phyloP scores from a whole-genome alignment of 2,329 filamentous ascomycete species.

The Tolypocladium inflatum region DNA sequence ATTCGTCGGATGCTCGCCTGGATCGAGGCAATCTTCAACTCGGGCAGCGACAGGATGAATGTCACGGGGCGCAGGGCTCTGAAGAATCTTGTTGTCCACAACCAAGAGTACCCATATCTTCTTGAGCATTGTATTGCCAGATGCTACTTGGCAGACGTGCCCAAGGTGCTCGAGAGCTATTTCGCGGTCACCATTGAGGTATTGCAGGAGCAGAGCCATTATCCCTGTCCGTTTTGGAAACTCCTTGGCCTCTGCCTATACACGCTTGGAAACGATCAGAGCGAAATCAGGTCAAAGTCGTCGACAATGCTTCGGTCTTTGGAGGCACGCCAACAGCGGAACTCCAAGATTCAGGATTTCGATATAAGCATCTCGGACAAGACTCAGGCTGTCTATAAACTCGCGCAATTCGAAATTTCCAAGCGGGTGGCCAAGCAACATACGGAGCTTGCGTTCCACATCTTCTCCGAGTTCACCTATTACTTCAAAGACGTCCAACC shows the following conservation, averaged over 20 bases:
- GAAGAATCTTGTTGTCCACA: conserved; percentile 83
- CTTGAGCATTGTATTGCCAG: conserved; percentile 84
- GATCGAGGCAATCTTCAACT: conserved; percentile 92
- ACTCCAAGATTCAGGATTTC: conserved; percentile 89
- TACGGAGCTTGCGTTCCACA: conserved; percentile 78
- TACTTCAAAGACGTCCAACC: conserved; percentile 85
- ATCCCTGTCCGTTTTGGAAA: conserved; percentile 82
- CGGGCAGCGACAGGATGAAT: conserved; percentile 84
- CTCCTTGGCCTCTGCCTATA: conserved; percentile 81
- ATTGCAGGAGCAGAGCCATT: conserved; percentile 71
- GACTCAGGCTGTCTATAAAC: conserved; percentile 94
- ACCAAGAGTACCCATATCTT: conserved; percentile 76
- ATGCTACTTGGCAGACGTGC: conserved; percentile 74
- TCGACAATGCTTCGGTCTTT: conserved; percentile 70
- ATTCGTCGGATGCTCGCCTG: conserved; percentile 86
- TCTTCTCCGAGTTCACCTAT: conserved; percentile 90
- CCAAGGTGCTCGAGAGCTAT: conserved; percentile 88
- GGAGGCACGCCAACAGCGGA: conserved; percentile 68
- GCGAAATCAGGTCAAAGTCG: conserved; percentile 81
- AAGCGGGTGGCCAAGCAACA: conserved; percentile 83
- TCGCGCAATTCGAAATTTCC: conserved; percentile 94
- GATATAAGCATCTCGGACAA: conserved; percentile 98
- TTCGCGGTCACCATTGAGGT: conserved; percentile 89
- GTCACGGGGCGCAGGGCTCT: conserved; percentile 80
- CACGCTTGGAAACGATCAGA: conserved; percentile 85